These are phyloP conservation scores for Clathrospora elynae DNA, from an alignment of 2,329 filamentous ascomycete genomes.

Conservation along the genomic window DNA sequence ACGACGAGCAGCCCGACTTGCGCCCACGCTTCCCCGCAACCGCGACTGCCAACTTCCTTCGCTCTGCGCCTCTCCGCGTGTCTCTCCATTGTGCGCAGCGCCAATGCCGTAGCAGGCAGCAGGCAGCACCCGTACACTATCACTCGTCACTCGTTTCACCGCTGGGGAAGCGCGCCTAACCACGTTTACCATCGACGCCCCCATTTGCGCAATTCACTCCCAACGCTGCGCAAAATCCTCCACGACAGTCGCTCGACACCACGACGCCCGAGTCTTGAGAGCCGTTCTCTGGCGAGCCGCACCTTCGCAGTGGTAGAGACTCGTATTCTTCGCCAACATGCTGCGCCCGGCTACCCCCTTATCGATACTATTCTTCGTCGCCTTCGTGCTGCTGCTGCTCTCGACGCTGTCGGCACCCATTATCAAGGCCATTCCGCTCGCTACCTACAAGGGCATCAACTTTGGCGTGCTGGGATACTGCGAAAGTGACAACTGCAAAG, in stretches of 20 bases:
- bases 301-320: conserved; percentile 27
- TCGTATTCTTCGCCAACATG: conserved; percentile 61
- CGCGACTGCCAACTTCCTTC: conserved; percentile 14
- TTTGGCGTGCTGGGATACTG: conserved; percentile 97
- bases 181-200: conserved; percentile 24
- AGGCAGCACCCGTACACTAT: conserved; percentile 31
- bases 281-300: conserved; percentile 41
- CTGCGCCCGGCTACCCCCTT: conserved; percentile 91
- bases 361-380: conserved; percentile 79
- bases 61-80: conserved; percentile 20
- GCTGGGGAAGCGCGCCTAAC: conserved; percentile 29
- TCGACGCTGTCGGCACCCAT: conserved; percentile 91
- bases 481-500: conserved; percentile 66
- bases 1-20: conserved; percentile 4
- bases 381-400: conserved; percentile 83
- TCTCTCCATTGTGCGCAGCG: conserved; percentile 10
- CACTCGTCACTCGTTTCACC: conserved; percentile 41
- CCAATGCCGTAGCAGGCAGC: conserved; percentile 40
- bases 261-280: conserved; percentile 29
- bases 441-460: conserved; percentile 72
- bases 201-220: conserved; percentile 9
- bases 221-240: conserved; percentile 15
- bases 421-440: conserved; percentile 82
- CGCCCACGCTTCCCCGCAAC: conserved; percentile 24
- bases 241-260: conserved; percentile 21